phyloP scores from a whole-genome alignment of 345 rosid species.

The Toxicodendron radicans region DNA sequence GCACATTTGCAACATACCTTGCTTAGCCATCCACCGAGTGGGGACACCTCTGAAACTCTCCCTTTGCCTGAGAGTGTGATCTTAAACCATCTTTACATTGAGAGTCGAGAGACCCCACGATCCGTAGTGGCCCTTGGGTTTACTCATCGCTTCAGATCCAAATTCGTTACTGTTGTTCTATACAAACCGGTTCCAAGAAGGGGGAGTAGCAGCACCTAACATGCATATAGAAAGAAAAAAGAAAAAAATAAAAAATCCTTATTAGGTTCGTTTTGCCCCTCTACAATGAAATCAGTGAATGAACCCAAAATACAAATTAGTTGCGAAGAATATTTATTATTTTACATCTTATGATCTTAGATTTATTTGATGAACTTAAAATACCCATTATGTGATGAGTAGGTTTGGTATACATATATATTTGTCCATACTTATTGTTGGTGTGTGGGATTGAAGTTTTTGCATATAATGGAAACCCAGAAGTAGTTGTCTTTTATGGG shows the following conservation, averaged over 20 bases:
- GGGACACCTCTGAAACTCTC: constrained; percentile 45
- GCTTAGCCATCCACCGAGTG: constrained; percentile 53
- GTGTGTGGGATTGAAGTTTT: background rate
- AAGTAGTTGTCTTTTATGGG: background rate
- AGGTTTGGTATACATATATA: constrained; percentile 13
- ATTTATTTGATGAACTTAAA: constrained; percentile 16
- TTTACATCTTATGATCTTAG: background rate
- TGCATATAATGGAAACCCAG: background rate
- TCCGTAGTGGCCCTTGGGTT: constrained; percentile 92
- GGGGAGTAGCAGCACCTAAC: constrained; percentile 53
- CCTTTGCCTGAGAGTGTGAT: constrained; percentile 63
- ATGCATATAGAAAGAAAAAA: constrained; percentile 20
- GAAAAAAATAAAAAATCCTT: background rate
- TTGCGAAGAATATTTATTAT: background rate
- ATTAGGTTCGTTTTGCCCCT: constrained; percentile 19
- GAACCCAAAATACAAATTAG: constrained; percentile 25
- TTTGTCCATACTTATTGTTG: constrained; percentile 6
- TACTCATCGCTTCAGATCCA: constrained; percentile 86
- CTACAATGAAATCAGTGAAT: constrained; percentile 22
- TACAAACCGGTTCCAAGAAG: constrained; percentile 85
- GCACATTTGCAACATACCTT: constrained; percentile 70
- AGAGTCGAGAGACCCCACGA: constrained; percentile 78
- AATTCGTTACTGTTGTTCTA: constrained; percentile 88
- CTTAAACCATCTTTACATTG: constrained; percentile 91
- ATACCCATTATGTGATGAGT: constrained; percentile 13